Evolutionary conservation across 139 green algal species (phyloP).

Genomic region (Volvox africanus): DNA sequence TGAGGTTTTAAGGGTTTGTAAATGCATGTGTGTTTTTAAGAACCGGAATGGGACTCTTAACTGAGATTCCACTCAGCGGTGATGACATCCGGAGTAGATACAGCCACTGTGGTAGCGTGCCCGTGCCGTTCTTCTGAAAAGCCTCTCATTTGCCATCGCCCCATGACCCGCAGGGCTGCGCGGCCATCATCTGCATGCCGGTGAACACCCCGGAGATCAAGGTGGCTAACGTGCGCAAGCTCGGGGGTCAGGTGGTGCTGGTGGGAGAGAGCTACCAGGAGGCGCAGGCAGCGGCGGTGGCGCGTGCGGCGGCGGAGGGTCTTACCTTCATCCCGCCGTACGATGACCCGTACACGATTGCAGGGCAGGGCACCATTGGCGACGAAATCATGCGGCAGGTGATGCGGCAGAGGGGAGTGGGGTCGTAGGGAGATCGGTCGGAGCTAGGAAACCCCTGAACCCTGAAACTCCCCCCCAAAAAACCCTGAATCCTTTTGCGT

Average conservation of each 20-base stretch:
- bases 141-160: background rate
- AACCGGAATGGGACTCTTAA: no score
- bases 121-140: no score
- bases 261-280: slow-evolving; percentile 96
- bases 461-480: no score
- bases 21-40: no score
- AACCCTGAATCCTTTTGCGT: no score
- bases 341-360: slow-evolving; percentile 96
- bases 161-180: slow-evolving; percentile 66
- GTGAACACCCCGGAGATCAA: slow-evolving; percentile 90
- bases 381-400: slow-evolving; percentile 92
- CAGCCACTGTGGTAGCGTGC: no score
- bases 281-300: slow-evolving; percentile 82
- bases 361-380: slow-evolving; percentile 95
- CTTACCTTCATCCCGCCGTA: slow-evolving; percentile 92
- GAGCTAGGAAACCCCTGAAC: no score
- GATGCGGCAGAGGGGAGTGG: background rate
- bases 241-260: slow-evolving; percentile 93
- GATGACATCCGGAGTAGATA: no score
- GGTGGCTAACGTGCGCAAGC: slow-evolving; percentile 75
- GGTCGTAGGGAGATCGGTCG: background rate
- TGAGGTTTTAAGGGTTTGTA: no score
- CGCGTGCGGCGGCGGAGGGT: slow-evolving; percentile 70
- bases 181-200: slow-evolving; percentile 91
- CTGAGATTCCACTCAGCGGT: no score